Conservation (phyloP, 164 flowering plant genomes). For the Euptelea pleiosperma region DNA sequence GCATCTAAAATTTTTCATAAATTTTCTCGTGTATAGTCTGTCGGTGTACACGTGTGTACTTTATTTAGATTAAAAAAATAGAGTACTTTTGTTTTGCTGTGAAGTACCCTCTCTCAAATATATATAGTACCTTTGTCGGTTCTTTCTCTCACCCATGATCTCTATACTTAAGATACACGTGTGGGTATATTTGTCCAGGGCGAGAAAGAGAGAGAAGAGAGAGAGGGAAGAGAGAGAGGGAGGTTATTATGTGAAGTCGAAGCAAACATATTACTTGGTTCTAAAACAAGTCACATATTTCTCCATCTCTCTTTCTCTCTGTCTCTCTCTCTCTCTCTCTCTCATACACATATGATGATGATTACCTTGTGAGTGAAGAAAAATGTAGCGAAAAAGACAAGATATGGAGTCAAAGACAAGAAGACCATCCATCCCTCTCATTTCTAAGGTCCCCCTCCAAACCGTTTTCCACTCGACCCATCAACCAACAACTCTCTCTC, state of each 20-base stretch:
- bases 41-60: too few species aligned
- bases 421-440: slow-evolving; percentile 41
- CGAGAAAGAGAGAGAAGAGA: slow-evolving; percentile 1
- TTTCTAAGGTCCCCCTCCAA: slow-evolving; percentile 61
- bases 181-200: too few species aligned
- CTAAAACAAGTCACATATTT: slow-evolving; percentile 12
- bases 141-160: too few species aligned
- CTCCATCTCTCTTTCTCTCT: neutral
- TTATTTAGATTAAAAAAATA: too few species aligned
- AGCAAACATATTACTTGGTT: slow-evolving; percentile 30
- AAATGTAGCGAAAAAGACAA: slow-evolving; percentile 46
- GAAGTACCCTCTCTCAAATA: too few species aligned
- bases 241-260: slow-evolving; percentile 46
- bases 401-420: slow-evolving; percentile 60
- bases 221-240: slow-evolving; percentile 22
- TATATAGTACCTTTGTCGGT: too few species aligned
- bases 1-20: too few species aligned
- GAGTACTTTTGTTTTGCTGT: too few species aligned
- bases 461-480: slow-evolving; percentile 74
- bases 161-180: too few species aligned
- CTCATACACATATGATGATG: slow-evolving; percentile 21
- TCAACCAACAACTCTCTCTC: slow-evolving; percentile 50
- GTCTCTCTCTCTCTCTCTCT: slow-evolving; percentile 9
- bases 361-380: slow-evolving; percentile 70
- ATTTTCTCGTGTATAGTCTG: too few species aligned